Conservation (phyloP, 805 yeast genomes). For the Schizosaccharomyces lindneri region DNA sequence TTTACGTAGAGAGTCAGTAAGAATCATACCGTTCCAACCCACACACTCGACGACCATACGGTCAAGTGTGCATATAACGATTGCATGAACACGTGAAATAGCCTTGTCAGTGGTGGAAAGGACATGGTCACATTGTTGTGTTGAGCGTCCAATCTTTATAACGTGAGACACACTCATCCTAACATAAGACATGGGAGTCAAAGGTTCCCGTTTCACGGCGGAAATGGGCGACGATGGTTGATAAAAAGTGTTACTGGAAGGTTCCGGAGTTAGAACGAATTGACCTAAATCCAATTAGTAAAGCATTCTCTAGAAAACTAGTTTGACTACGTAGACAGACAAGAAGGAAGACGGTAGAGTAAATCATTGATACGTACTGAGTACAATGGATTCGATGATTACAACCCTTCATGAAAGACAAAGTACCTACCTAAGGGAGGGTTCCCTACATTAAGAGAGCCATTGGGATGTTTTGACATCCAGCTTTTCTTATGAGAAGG, state of each 20-base stretch:
- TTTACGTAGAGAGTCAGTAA: background rate
- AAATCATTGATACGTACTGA: too few relatives aligned
- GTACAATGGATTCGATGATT: too few relatives aligned
- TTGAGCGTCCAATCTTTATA: background rate
- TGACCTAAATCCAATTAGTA: background rate
- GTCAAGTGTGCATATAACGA: background rate
- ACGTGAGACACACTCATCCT: background rate
- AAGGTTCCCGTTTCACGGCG: background rate
- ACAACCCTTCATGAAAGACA: too few relatives aligned
- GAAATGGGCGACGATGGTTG: background rate
- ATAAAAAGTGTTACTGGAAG: background rate
- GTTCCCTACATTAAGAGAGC: background rate
- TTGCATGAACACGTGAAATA: background rate
- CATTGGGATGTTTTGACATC: background rate
- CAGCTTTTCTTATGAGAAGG: background rate
- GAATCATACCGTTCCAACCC: background rate
- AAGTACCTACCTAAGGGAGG: background rate
- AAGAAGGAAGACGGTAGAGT: too few relatives aligned
- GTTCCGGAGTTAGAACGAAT: background rate
- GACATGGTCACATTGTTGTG: background rate
- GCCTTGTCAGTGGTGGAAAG: background rate
- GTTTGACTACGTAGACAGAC: too few relatives aligned
- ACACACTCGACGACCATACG: background rate
- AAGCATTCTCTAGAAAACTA: background rate
- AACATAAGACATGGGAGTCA: background rate